These are phyloP conservation scores for Sordariomycetes sp. DNA, from an alignment of 2,329 filamentous ascomycete species.

Conservation along the genomic window DNA sequence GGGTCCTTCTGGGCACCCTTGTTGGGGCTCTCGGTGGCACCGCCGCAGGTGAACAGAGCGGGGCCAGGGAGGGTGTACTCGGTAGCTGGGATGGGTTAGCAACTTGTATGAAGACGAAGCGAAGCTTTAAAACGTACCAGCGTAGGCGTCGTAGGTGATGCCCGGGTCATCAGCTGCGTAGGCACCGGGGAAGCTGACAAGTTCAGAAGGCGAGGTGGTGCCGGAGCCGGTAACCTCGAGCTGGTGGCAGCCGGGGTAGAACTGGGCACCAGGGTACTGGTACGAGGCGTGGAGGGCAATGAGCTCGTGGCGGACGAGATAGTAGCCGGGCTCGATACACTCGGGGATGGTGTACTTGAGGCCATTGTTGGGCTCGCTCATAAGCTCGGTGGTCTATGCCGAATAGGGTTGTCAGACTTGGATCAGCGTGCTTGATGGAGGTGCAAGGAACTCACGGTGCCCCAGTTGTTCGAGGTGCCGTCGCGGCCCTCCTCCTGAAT, in stretches of 20 bases:
- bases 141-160: conserved; percentile 37
- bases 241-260: conserved; percentile 46
- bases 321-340: conserved; percentile 37
- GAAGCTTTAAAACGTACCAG: conserved; percentile 16
- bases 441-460: conserved; percentile 14
- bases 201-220: conserved; percentile 24
- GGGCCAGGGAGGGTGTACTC: conserved; percentile 1
- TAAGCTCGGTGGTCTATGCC: conserved; percentile 21
- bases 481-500: conserved; percentile 26
- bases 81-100: background rate
- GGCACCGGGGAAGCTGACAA: conserved; percentile 39
- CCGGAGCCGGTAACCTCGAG: conserved; percentile 35
- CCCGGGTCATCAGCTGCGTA: conserved; percentile 35
- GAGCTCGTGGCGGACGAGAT: conserved; percentile 45
- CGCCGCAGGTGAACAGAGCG: background rate
- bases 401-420: background rate
- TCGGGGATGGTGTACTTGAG: conserved; percentile 39
- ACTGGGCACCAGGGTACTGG: conserved; percentile 37
- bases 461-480: conserved; percentile 35
- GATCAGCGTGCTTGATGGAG: background rate
- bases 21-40: too few species aligned
- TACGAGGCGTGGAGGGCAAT: conserved; percentile 37
- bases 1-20: conserved; percentile 12
- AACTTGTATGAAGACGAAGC: background rate
- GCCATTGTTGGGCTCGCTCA: conserved; percentile 27